A percentile compares a stretch with the other conserved stretches of the same genome.
Conservation (phyloP, 2,329 filamentous ascomycete species). For the Didymella glomerata region DNA sequence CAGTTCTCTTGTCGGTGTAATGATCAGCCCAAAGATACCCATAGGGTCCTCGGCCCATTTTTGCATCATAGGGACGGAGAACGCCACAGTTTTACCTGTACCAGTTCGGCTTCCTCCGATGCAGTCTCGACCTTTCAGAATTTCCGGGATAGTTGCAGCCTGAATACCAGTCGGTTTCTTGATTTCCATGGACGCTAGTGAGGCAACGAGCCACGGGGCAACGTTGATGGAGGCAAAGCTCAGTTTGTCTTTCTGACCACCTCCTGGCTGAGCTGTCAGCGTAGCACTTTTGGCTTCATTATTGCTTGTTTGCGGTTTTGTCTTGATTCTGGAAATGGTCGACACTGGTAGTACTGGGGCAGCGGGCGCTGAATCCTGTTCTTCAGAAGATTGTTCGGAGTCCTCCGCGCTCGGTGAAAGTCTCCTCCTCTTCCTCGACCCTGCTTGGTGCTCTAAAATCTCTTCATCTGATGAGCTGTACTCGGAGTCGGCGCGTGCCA, state of each 20-base stretch:
- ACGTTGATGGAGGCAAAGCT: conserved; percentile 78
- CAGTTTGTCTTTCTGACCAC: conserved; percentile 53
- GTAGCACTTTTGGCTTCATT: conserved; percentile 9
- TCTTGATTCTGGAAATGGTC: conserved; percentile 49
- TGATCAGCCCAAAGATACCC: conserved; percentile 86
- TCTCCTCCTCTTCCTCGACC: conserved; percentile 50
- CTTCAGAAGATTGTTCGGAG: conserved; percentile 23
- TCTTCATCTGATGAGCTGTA: conserved; percentile 39
- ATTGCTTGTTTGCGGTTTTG: conserved; percentile 29
- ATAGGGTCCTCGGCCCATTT: conserved; percentile 92
- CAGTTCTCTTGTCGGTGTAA: conserved; percentile 80
- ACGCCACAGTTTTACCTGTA: conserved; percentile 96
- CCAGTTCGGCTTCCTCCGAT: conserved; percentile 95
- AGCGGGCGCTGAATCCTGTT: conserved; percentile 7
- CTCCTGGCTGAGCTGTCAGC: conserved; percentile 5
- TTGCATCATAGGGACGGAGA: conserved; percentile 92
- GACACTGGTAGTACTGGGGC: conserved; percentile 23
- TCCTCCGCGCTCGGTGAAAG: conserved; percentile 38
- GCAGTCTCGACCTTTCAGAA: conserved; percentile 85
- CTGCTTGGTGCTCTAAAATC: conserved; percentile 39
- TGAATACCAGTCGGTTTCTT: conserved; percentile 91
- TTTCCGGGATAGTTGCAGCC: conserved; percentile 89
- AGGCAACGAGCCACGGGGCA: conserved; percentile 86
- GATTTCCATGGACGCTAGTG: conserved; percentile 80
- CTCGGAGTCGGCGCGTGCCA: conserved; percentile 31